These are phyloP conservation scores for Eucalyptus cloeziana DNA, from an alignment of 345 rosid species.

Conservation along the genomic window DNA sequence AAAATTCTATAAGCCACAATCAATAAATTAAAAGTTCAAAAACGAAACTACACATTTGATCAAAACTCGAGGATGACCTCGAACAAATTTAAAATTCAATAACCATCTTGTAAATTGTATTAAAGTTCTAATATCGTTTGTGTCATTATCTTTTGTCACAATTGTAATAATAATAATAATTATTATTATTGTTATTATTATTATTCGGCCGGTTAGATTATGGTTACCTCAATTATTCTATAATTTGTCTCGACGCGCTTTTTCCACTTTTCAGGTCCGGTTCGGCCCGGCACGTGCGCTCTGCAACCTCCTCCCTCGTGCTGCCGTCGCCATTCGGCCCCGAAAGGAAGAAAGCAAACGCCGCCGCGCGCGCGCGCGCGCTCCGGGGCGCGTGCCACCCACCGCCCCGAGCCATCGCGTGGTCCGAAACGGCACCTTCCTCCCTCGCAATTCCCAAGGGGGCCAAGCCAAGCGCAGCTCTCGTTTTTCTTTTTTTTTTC, in stretches of 20 bases:
- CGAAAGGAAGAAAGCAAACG: neutral
- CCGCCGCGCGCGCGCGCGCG: neutral
- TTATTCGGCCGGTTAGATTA: neutral
- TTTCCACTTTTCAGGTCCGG: neutral
- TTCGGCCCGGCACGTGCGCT: neutral
- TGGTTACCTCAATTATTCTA: neutral
- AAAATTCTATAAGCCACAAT: accelerated
- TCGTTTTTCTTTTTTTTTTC: neutral
- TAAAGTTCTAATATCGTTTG: too few species aligned
- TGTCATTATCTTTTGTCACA: too few species aligned
- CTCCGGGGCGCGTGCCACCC: neutral
- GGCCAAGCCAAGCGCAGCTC: neutral
- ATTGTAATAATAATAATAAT: neutral
- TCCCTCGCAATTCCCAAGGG: neutral
- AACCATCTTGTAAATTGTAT: accelerated
- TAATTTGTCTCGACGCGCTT: neutral
- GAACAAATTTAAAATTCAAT: too few species aligned
- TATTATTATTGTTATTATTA: neutral
- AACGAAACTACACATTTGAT: too few species aligned
- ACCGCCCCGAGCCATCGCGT: conserved; percentile 2
- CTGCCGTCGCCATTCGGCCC: neutral
- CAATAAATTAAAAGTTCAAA: accelerated
- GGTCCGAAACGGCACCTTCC: neutral
- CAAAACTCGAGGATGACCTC: accelerated
- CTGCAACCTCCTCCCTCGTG: neutral